These are phyloP conservation scores for Marsdenia floribunda DNA, from an alignment of 257 asterid species.

Conservation along the genomic window DNA sequence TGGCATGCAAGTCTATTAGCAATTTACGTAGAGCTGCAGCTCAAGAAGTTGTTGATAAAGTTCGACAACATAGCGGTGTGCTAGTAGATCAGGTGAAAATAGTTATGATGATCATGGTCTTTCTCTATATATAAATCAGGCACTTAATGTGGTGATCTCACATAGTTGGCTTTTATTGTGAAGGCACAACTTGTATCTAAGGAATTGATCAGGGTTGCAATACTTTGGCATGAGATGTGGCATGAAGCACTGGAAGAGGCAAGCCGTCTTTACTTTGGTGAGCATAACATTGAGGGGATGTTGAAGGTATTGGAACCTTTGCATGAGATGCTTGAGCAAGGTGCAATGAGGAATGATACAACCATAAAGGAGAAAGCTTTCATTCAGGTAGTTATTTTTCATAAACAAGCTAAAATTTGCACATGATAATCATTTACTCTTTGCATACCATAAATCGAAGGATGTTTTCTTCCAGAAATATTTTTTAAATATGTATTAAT, in stretches of 20 bases:
- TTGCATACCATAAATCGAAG: not conserved
- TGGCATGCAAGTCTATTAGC: conserved; percentile 97
- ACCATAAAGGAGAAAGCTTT: conserved; percentile 85
- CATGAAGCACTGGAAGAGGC: conserved; percentile 99
- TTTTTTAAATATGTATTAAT: not conserved
- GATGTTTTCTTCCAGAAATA: not conserved
- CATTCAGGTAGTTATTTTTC: conserved; percentile 60
- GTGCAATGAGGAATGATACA: conserved; percentile 72
- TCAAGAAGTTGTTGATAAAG: conserved; percentile 96
- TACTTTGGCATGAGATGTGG: conserved; percentile 99
- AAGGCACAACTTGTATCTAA: conserved; percentile 98
- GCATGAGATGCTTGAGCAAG: conserved; percentile 95
- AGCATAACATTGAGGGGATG: conserved; percentile 97
- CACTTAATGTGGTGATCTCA: conserved; percentile 27
- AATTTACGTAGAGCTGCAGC: conserved; percentile 91
- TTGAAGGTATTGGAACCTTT: conserved; percentile 86
- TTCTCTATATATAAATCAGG: conserved; percentile 4
- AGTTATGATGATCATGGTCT: not conserved
- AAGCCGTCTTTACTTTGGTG: conserved; percentile 96
- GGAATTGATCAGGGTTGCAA: conserved; percentile 97
- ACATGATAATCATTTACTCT: not conserved
- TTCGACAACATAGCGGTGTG: conserved; percentile 93
- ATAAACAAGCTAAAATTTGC: not conserved
- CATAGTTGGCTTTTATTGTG: conserved; percentile 21
- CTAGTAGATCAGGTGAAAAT: conserved; percentile 85